A percentile compares a stretch with the other conserved stretches of the same genome.
Evolutionary conservation across 106 monocot species (phyloP).

Genomic region (Narthecium ossifragum): DNA sequence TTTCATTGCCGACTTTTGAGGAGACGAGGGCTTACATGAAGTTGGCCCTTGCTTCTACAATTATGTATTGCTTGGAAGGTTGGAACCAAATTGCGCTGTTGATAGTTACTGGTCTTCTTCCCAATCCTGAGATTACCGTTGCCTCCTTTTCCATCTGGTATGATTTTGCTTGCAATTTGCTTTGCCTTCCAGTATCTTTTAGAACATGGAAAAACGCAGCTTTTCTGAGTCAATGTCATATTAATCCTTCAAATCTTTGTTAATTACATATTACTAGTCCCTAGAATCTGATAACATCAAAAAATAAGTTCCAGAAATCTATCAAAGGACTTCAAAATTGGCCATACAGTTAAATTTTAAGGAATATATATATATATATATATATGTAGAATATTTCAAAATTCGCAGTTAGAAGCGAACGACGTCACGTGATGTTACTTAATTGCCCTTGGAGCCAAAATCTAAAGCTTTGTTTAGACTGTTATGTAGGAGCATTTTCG

Average conservation of each 20-base stretch:
- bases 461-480: too few relatives aligned
- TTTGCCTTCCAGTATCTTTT: too few relatives aligned
- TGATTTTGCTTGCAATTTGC: too few relatives aligned
- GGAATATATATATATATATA: too few relatives aligned
- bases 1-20: conserved; percentile 14
- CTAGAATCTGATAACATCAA: neutral
- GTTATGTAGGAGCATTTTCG: too few relatives aligned
- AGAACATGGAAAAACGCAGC: too few relatives aligned
- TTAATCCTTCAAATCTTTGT: too few relatives aligned
- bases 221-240: too few relatives aligned
- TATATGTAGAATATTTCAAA: neutral
- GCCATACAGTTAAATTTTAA: neutral
- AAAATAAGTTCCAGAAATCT: too few relatives aligned
- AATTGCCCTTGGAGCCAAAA: too few relatives aligned
- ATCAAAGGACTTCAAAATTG: neutral
- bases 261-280: neutral
- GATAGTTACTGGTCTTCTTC: neutral
- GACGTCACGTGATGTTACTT: too few relatives aligned
- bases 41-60: conserved; percentile 30
- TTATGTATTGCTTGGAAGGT: conserved; percentile 8
- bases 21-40: conserved; percentile 14
- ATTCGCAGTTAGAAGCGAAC: neutral
- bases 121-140: neutral
- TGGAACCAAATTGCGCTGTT: neutral
- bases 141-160: neutral